A percentile compares a stretch with the other conserved stretches of the same genome.
Conservation (phyloP, 2,329 filamentous ascomycete genomes). For the Fusarium sp. region DNA sequence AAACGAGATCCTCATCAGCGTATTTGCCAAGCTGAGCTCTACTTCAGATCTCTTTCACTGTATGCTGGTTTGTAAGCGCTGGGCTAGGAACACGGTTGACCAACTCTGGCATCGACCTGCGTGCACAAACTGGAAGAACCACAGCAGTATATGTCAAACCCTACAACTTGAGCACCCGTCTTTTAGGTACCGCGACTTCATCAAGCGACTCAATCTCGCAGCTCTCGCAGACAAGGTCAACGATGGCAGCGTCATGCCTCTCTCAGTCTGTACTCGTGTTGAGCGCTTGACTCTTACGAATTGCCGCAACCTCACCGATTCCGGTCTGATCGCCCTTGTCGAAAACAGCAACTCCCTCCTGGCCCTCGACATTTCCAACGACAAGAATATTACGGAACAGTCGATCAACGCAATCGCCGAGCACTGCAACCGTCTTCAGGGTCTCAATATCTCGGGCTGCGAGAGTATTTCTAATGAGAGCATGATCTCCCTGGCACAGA, state of each 20-base stretch:
- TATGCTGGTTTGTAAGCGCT: conserved; percentile 93
- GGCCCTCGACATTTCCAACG: conserved; percentile 87
- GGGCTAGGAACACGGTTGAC: conserved; percentile 92
- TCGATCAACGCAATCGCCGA: conserved; percentile 81
- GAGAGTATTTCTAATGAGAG: conserved; percentile 86
- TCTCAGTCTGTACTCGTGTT: conserved; percentile 86
- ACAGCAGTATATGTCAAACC: conserved; percentile 82
- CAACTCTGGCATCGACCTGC: conserved; percentile 94
- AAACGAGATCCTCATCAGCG: conserved; percentile 91
- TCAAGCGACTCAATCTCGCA: conserved; percentile 91
- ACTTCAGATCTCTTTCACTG: conserved; percentile 83
- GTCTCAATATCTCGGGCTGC: conserved; percentile 91
- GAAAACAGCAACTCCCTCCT: conserved; percentile 81
- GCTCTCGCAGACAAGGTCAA: conserved; percentile 77
- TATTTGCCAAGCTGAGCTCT: conserved; percentile 84
- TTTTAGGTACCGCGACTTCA: conserved; percentile 88
- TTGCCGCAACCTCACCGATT: conserved; percentile 85
- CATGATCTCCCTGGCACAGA: conserved; percentile 80
- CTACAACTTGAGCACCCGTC: conserved; percentile 77
- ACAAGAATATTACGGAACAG: conserved; percentile 83
- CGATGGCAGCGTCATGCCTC: conserved; percentile 86
- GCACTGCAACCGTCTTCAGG: conserved; percentile 86
- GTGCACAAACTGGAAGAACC: conserved; percentile 85
- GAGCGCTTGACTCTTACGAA: conserved; percentile 93
- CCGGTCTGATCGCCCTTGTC: conserved; percentile 81